Evolutionary conservation across 202 grass and related monocot genomes (phyloP).

Genomic region (Brachypodium distachyon): DNA sequence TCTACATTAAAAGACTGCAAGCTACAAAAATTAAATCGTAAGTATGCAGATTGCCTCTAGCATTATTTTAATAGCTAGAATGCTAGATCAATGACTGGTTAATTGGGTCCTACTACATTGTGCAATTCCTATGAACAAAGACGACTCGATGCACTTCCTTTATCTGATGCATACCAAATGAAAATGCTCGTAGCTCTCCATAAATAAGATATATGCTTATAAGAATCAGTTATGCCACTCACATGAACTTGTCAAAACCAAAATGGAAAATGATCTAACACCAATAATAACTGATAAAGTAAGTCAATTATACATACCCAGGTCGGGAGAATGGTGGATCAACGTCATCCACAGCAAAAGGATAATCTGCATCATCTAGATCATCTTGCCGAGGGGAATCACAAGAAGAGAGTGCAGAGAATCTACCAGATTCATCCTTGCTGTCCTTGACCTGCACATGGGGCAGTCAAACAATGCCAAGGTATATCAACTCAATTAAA

Average conservation of each 20-base stretch:
- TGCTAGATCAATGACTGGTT: background rate
- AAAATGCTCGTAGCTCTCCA: background rate
- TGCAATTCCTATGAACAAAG: conserved; percentile 2
- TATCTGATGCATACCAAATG: background rate
- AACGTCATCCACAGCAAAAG: conserved; percentile 90
- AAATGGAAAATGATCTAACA: conserved; percentile 1
- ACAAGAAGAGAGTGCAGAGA: conserved; percentile 71
- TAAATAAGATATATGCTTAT: background rate
- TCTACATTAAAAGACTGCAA: background rate
- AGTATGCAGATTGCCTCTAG: background rate
- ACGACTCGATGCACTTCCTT: background rate
- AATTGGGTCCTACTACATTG: background rate
- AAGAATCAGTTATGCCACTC: background rate
- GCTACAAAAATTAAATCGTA: background rate
- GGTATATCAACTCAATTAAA: background rate
- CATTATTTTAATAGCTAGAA: background rate
- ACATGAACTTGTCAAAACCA: background rate
- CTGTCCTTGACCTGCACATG: conserved; percentile 47
- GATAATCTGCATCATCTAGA: conserved; percentile 74
- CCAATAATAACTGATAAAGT: background rate
- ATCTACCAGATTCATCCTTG: conserved; percentile 90
- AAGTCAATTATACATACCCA: conserved; percentile 46
- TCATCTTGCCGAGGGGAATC: conserved; percentile 72
- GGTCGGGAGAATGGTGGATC: conserved; percentile 62
- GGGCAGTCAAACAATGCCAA: conserved; percentile 4